These are phyloP conservation scores for Micromonas pusilla DNA, from an alignment of 139 green algal species.

Conservation along the genomic window DNA sequence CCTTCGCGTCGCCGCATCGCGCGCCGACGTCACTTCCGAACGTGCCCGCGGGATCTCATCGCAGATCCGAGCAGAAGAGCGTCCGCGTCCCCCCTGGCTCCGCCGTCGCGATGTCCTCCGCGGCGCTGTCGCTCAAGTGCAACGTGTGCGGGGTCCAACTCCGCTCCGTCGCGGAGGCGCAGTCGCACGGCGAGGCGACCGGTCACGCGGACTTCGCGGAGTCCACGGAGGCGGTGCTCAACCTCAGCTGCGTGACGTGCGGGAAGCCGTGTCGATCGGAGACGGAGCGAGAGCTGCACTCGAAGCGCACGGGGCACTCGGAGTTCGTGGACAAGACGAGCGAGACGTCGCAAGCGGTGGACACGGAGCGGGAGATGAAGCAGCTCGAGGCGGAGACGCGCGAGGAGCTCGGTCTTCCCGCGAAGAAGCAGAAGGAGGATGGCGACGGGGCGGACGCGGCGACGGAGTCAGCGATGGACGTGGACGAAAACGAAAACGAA, in stretches of 20 bases:
- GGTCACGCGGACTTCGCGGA: conserved; percentile 77
- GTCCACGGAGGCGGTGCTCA: conserved; percentile 54
- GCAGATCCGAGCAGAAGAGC: too few relatives aligned
- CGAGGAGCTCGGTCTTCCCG: too few relatives aligned
- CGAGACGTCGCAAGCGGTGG: conserved; percentile 38
- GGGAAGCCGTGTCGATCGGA: conserved; percentile 70
- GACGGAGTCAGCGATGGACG: neutral
- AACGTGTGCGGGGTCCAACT: conserved; percentile 34
- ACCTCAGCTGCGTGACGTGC: conserved; percentile 58
- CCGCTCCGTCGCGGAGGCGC: conserved; percentile 56
- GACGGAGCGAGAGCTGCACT: conserved; percentile 71
- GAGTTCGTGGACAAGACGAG: conserved; percentile 65
- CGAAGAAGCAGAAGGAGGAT: conserved; percentile 29
- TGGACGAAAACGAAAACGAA: neutral
- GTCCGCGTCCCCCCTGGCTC: too few relatives aligned
- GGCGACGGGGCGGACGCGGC: neutral
- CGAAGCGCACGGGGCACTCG: conserved; percentile 62
- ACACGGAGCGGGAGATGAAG: conserved; percentile 71
- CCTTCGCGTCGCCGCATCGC: too few relatives aligned
- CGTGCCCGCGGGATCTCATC: too few relatives aligned
- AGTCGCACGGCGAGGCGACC: conserved; percentile 59
- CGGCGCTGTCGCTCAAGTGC: conserved; percentile 33
- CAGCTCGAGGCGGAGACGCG: conserved; percentile 43
- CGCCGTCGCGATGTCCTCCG: too few relatives aligned
- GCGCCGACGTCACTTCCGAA: too few relatives aligned